Evolutionary conservation across 768 basidiomycete genomes (phyloP).

Genomic region (Peribolospora baueri): DNA sequence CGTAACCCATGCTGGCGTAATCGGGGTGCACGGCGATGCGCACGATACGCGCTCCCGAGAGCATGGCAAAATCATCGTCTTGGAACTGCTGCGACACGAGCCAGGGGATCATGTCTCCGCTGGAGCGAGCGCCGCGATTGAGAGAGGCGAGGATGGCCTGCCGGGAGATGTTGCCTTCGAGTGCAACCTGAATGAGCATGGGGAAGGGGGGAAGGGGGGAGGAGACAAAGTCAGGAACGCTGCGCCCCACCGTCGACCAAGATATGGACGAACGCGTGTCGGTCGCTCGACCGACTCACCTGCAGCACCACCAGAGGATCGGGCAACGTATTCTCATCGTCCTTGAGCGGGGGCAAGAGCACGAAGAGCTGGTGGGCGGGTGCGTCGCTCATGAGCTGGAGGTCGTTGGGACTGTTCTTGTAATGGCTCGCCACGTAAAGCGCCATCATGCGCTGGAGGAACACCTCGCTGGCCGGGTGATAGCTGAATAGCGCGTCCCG

Average conservation of each 20-base stretch:
- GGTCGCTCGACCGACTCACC: neutral
- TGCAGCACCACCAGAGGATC: constrained; percentile 90
- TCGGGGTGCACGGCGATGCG: constrained; percentile 90
- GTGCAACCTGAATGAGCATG: constrained; percentile 31
- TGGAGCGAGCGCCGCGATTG: constrained; percentile 54
- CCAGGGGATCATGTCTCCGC: constrained; percentile 98
- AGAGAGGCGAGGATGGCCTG: constrained; percentile 65
- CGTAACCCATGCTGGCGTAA: constrained; percentile 95
- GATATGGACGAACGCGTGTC: neutral
- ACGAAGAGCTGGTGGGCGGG: constrained; percentile 95
- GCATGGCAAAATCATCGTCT: constrained; percentile 70
- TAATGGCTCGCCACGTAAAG: constrained; percentile 94
- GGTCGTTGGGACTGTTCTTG: constrained; percentile 96
- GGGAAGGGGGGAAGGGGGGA: too few species aligned
- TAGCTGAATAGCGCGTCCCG: constrained; percentile 91
- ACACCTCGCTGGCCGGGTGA: constrained; percentile 89
- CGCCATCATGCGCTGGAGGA: constrained; percentile 95
- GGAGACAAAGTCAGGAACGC: neutral
- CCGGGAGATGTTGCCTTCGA: constrained; percentile 79
- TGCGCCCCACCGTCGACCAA: neutral
- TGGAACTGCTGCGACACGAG: constrained; percentile 74
- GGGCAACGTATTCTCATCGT: constrained; percentile 52
- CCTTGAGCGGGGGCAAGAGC: constrained; percentile 69
- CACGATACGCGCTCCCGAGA: constrained; percentile 78
- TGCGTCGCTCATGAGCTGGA: constrained; percentile 90